Evolutionary conservation across 2,329 filamentous ascomycete species (phyloP).

Genomic region (Curvularia sp.): DNA sequence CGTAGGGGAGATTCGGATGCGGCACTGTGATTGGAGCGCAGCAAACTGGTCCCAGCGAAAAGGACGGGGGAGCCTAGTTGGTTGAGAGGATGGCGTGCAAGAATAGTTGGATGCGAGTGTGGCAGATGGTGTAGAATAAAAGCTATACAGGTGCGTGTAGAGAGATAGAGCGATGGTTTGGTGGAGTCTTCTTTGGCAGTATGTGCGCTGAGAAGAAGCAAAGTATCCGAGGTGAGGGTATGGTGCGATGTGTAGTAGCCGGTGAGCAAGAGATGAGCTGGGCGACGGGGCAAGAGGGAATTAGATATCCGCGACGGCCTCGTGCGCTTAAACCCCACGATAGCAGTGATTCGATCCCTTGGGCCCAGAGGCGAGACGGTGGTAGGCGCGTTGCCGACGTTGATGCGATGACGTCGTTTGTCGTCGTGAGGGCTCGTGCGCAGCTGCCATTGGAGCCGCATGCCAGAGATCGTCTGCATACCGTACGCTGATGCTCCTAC

Average conservation of each 20-base stretch:
- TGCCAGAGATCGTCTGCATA: conserved; percentile 9
- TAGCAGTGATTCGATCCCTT: conserved; percentile 17
- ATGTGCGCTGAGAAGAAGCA: conserved; percentile 5
- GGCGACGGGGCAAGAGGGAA: conserved; percentile 20
- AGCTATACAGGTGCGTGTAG: conserved; percentile 18
- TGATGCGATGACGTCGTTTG: conserved; percentile 23
- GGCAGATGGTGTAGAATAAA: conserved; percentile 10
- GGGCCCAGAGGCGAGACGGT: conserved; percentile 2
- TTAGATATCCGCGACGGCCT: conserved; percentile 18
- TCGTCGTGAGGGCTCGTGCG: conserved; percentile 14
- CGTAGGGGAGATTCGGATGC: conserved; percentile 36
- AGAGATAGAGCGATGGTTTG: conserved; percentile 14
- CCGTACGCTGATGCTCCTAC: neutral
- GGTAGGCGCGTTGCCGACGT: conserved; percentile 8
- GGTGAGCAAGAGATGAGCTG: conserved; percentile 8
- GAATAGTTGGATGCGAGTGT: conserved; percentile 18
- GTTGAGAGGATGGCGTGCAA: conserved; percentile 31
- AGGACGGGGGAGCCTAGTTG: conserved; percentile 28
- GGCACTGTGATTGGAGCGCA: conserved; percentile 44
- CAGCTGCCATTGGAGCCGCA: conserved; percentile 24
- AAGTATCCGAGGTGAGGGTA: conserved; percentile 1
- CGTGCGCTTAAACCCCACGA: conserved; percentile 20
- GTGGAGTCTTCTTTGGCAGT: conserved; percentile 2
- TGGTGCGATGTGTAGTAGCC: conserved; percentile 4
- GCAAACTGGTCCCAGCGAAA: conserved; percentile 19